Base-by-base conservation (phyloP, 208 protist genomes). In the Leishmania major region DNA sequence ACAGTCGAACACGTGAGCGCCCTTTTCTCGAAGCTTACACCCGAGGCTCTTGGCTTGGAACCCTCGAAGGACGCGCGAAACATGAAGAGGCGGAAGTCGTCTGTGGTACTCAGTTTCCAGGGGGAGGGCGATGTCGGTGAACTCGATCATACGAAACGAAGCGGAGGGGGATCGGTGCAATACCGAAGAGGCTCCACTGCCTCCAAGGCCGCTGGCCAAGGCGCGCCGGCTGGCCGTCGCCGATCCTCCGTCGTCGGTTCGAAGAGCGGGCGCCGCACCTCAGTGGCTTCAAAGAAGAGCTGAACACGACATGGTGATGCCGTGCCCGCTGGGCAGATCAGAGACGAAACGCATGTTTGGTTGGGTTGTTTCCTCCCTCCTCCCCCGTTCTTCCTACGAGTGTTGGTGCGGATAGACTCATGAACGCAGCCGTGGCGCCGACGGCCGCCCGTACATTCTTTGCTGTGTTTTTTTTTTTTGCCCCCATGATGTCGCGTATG, bases 21-120 rank as follows among this genome's bases (percentile, higher is more conserved):
- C 40, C 72, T 93, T 25, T 80, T 93, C 31, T 88, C 83, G 40
- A 79, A 87, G 60, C 78, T 93, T 17, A 90, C 87, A 4, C 89
- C 89, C 2, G 89, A 93, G 64, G 89, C 89, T 1, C 78, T 93
- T 28, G 87, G 86, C 47, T 80, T 86, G 8, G 64, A 67, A 28
- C 28, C 78, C 1, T 37, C 28, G 2, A 80, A 86, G 43, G 51
- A 35, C 10, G 37, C 77, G 75, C 72, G 76, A 35, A 55, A 25
- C 7, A 53, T 37, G 17, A 79, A 62, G 53, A 79, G 55, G 43
- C 83, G 80, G 11, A 89, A 84, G 78, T 82, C 78, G 19, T 89
- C 80, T 0, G 79, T 83, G 60, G 49, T 77, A 5, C 40, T 82
- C 10, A 73, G 15, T 35, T 31, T 7, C 8, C 43, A 49, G 17